These are phyloP conservation scores for Debaryomycetaceae sp. DNA, from an alignment of 1,139 yeast species.

Conservation along the genomic window DNA sequence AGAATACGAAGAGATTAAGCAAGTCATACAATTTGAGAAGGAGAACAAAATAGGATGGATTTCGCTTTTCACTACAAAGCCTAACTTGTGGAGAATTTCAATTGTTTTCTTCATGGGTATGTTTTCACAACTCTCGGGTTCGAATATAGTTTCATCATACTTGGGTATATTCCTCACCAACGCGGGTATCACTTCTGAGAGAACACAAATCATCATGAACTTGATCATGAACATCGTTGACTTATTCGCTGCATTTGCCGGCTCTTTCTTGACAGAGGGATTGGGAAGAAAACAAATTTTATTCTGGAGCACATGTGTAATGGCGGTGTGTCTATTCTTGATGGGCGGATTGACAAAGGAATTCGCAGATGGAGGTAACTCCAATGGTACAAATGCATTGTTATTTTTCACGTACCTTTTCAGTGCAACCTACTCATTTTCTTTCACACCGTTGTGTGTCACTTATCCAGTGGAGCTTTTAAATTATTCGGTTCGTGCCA, in stretches of 20 bases:
- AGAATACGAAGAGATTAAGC: not conserved
- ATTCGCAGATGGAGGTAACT: not conserved
- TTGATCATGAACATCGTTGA: not conserved
- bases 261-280: not conserved
- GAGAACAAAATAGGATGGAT: not conserved
- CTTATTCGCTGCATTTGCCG: not conserved
- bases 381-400: not conserved
- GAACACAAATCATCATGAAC: not conserved
- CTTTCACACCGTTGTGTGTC: slow-evolving; percentile 9
- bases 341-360: not conserved
- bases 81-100: not conserved
- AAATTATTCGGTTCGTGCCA: slow-evolving; percentile 5
- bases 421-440: slow-evolving; percentile 7
- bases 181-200: not conserved
- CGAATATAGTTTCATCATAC: not conserved
- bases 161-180: not conserved
- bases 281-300: not conserved
- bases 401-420: slow-evolving; percentile 7
- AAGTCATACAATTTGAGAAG: not conserved
- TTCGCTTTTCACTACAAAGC: not conserved
- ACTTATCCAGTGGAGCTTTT: slow-evolving; percentile 8
- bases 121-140: not conserved
- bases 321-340: not conserved
- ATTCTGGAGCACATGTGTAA: not conserved
- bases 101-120: not conserved